Conservation (phyloP, 75 land plant species). For the Adiantum capillusveneris region DNA sequence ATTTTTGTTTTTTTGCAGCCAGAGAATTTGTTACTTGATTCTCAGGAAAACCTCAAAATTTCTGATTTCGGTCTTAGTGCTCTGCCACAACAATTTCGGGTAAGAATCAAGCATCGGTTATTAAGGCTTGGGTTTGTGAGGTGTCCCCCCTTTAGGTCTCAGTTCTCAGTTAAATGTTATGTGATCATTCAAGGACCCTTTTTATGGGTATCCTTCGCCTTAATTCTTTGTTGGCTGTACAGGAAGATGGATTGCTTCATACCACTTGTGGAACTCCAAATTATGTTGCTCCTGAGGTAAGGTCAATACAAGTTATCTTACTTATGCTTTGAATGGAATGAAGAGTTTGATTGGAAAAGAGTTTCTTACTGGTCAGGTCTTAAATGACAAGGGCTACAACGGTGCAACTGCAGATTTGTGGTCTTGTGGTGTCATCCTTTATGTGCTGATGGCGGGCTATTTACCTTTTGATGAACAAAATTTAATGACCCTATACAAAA, state of each 20-base stretch:
- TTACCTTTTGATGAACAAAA: slow-evolving; percentile 47
- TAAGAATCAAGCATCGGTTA: too few species aligned
- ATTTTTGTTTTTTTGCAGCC: slow-evolving; percentile 32
- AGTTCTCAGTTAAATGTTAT: too few species aligned
- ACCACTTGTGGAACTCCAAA: too few species aligned
- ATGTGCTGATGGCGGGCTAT: slow-evolving; percentile 43
- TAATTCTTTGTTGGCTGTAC: too few species aligned
- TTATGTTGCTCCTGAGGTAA: too few species aligned
- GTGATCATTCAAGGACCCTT: too few species aligned
- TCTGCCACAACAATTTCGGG: slow-evolving; percentile 29
- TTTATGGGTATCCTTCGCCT: too few species aligned
- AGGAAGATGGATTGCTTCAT: too few species aligned
- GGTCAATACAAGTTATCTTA: too few species aligned
- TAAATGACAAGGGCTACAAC: slow-evolving; percentile 43
- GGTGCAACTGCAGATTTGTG: slow-evolving; percentile 45
- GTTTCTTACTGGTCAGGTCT: too few species aligned
- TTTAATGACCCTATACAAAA: slow-evolving; percentile 43
- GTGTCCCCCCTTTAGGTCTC: slow-evolving; percentile 43
- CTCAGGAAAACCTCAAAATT: slow-evolving; percentile 36
- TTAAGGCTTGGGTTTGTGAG: slow-evolving; percentile 40
- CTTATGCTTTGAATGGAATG: too few species aligned
- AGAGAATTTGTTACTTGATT: slow-evolving; percentile 48
- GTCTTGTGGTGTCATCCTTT: slow-evolving; percentile 47
- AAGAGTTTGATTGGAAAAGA: too few species aligned
- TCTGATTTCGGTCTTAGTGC: slow-evolving; percentile 61